A percentile compares a stretch with the other conserved stretches of the same genome.
Evolutionary conservation across 768 basidiomycete genomes (phyloP).

Genomic region (Hortiboletus flavorubellus): DNA sequence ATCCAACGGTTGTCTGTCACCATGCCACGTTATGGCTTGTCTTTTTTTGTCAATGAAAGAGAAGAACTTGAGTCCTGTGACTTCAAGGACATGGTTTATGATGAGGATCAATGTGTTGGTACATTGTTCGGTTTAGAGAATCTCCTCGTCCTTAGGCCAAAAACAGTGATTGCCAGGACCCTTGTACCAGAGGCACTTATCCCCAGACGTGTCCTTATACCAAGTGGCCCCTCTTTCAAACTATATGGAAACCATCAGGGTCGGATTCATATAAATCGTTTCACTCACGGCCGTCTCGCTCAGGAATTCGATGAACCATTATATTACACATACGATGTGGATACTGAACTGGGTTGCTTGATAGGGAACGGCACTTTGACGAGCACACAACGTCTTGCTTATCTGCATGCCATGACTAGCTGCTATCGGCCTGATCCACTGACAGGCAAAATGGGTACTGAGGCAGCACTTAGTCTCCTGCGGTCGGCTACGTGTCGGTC

Average conservation of each 20-base stretch:
- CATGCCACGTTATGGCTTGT: constrained; percentile 35
- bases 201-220: not conserved
- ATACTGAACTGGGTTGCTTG: not conserved
- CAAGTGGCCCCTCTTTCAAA: not conserved
- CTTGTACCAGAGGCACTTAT: not conserved
- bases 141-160: constrained; percentile 27
- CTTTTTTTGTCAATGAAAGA: constrained; percentile 33
- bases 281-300: too few relatives aligned
- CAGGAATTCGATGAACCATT: not conserved
- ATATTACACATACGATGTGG: not conserved
- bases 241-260: too few relatives aligned
- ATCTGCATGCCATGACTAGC: not conserved
- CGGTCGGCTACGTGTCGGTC: constrained; percentile 25
- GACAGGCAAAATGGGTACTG: not conserved
- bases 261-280: too few relatives aligned
- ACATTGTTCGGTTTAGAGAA: constrained; percentile 40
- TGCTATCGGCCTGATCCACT: not conserved
- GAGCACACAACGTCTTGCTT: not conserved
- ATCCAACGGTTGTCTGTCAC: constrained; percentile 12
- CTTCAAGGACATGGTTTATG: constrained; percentile 37
- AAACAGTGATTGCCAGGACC: too few relatives aligned
- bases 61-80: constrained; percentile 36
- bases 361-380: not conserved
- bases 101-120: constrained; percentile 35
- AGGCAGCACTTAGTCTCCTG: not conserved